phyloP scores from a whole-genome alignment of 1,284 basidiomycete species.

The Leccinum ponderosum region DNA sequence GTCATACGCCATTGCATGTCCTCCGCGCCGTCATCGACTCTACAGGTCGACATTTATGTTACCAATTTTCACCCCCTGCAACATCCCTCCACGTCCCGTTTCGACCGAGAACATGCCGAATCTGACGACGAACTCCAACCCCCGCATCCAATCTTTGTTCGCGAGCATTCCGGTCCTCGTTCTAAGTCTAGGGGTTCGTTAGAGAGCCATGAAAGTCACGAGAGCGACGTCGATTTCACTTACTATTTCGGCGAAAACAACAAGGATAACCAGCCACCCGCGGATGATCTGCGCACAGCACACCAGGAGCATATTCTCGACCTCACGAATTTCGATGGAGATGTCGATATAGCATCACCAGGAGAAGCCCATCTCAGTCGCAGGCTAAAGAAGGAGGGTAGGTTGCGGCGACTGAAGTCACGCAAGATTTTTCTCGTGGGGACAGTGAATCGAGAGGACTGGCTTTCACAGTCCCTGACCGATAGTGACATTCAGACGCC shows the following conservation, averaged over 20 bases:
- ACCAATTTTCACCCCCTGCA: constrained; percentile 48
- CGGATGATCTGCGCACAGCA: constrained; percentile 37
- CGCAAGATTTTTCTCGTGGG: constrained; percentile 36
- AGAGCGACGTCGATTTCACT: constrained; percentile 47
- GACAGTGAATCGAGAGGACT: constrained; percentile 7
- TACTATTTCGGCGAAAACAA: constrained; percentile 44
- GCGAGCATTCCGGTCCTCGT: constrained; percentile 6
- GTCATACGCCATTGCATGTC: constrained; percentile 68
- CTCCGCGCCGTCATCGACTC: constrained; percentile 54
- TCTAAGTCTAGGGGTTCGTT: constrained; percentile 32
- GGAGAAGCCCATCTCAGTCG: constrained; percentile 65
- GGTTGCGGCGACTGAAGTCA: constrained; percentile 58
- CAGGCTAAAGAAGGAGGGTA: constrained; percentile 68
- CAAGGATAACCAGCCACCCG: constrained; percentile 31
- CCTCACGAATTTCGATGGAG: constrained; percentile 82
- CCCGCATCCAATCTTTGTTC: constrained; percentile 45
- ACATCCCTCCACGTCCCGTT: constrained; percentile 1
- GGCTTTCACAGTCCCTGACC: constrained; percentile 4
- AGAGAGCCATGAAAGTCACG: constrained; percentile 35
- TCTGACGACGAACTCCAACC: constrained; percentile 36
- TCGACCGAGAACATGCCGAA: not conserved
- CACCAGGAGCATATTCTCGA: constrained; percentile 63
- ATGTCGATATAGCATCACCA: constrained; percentile 63
- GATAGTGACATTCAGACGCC: not conserved
- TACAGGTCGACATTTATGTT: constrained; percentile 83